Base-by-base conservation (phyloP, 352 stramenopile genomes). In the Globisporangium cylindrosporum region DNA sequence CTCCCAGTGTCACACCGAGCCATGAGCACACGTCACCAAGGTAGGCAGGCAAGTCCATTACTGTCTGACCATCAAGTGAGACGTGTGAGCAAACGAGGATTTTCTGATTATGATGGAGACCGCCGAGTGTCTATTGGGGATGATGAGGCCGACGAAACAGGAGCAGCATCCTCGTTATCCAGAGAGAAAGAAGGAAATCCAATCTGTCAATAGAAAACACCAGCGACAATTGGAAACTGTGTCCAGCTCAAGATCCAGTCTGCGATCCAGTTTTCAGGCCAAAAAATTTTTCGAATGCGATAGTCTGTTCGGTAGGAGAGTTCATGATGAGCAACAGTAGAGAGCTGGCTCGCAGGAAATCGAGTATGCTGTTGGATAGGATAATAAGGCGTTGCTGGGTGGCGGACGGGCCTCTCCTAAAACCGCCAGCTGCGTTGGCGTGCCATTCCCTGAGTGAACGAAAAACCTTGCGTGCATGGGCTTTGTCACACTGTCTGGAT, bases 401-500 rank as follows among this genome's bases (percentile, higher is more conserved):
- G 43, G 43, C 18, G 38, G 38, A 46, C 38, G 9, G 38, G 38
- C 38, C 41, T 48, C 43, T 49, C 1, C 43, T 22, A 49, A 49
- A 49, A 49, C 43, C 43, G 51, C 51, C 51, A 57, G 51, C 51
- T 57, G 51, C 51, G 55, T 41, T 14, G 32, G 29, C 12, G 57
- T 62, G 51, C 43, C 43, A 49, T 49, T 22, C 43, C 43, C 3
- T 20, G 41, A 5, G 48, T 1, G 32, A 36, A 18, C 7, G 2
- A 59, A 59, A 59, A 59, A 59, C 53, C 25, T 61, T 3, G 20
- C 20, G 4, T 18, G 22, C 1, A 4, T 4, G 1, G 20, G 1
- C 24, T 64, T 54, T 64, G 36, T 64, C 58, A 32, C 58, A 54
- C 58, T 43, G 15, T 53, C 38, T 64, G 58, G 58, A 51, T 54